Evolutionary conservation across 331 rosid genomes (phyloP), one percentile per base, ranked within the genome.

Genomic region (Prunus yedoensis): DNA sequence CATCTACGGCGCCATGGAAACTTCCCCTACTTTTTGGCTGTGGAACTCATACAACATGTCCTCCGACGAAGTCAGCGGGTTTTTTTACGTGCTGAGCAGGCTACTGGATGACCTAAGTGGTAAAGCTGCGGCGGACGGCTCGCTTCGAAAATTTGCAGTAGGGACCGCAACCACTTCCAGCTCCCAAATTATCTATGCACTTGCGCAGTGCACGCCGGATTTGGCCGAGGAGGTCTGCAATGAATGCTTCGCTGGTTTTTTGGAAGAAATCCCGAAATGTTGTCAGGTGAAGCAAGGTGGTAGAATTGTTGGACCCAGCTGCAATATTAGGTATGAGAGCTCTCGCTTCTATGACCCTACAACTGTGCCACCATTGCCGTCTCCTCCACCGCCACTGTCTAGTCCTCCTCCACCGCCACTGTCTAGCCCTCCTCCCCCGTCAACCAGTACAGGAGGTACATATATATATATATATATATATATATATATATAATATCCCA

Each of bases 191-290:
- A 11, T 59, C 21, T 21, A 64, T 66, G 82, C 68, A 5, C 75
- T 72, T 20, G 41, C 21, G 2, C 58, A 68, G 72, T 68, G 58
- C 58, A 68, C 58, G 41, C 58, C 72, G 10, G 72, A 68, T 15
- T 68, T 68, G 16, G 15, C 58, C 14, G 14, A 25, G 41, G 38
- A 23, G 1, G 3, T 0, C 3, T 68, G 72, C 72, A 3, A 1
- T 68, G 58, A 47, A 14, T 68, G 58, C 41, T 23, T 23, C 25
- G 25, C 25, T 23, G 25, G 25, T 23, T 23, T 23, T 23, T 23
- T 23, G 25, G 1, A 23, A 23, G 25, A 23, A 23, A 23, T 23
- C 25, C 25, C 25, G 25, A 23, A 0, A 23, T 23, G 25, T 23
- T 23, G 25, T 23, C 25, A 23, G 25, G 1, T 23, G 25, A 46